Conservation (phyloP, 257 asterid genomes). For the Solanum bukasovii region DNA sequence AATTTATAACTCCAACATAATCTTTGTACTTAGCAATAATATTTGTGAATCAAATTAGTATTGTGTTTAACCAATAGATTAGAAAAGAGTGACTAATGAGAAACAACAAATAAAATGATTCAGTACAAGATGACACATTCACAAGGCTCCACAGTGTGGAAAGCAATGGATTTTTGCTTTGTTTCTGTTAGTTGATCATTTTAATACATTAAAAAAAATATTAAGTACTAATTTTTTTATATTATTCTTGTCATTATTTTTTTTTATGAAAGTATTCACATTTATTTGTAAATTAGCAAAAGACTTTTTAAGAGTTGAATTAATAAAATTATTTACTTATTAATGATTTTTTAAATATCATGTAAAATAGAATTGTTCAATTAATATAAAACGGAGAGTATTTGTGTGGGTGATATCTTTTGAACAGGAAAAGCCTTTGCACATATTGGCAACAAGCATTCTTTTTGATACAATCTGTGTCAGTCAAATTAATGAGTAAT, state of each 20-base stretch:
- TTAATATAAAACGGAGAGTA: neutral
- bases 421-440: neutral
- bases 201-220: too few relatives aligned
- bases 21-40: neutral
- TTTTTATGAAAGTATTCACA: rapidly evolving
- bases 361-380: too few relatives aligned
- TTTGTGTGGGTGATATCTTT: neutral
- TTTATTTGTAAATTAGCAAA: too few relatives aligned
- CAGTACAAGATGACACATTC: neutral
- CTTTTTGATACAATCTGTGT: neutral
- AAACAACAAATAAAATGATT: neutral
- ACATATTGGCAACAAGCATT: neutral
- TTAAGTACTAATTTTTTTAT: too few relatives aligned
- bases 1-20: neutral
- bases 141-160: neutral
- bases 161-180: neutral
- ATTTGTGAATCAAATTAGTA: neutral
- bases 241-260: too few relatives aligned
- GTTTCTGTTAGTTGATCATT: too few relatives aligned
- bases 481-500: neutral
- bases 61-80: neutral
- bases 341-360: too few relatives aligned
- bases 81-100: neutral
- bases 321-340: too few relatives aligned
- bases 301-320: too few relatives aligned